These are phyloP conservation scores for Wickerhamomyces canadensis DNA, from an alignment of 805 yeast species.

Conservation along the genomic window DNA sequence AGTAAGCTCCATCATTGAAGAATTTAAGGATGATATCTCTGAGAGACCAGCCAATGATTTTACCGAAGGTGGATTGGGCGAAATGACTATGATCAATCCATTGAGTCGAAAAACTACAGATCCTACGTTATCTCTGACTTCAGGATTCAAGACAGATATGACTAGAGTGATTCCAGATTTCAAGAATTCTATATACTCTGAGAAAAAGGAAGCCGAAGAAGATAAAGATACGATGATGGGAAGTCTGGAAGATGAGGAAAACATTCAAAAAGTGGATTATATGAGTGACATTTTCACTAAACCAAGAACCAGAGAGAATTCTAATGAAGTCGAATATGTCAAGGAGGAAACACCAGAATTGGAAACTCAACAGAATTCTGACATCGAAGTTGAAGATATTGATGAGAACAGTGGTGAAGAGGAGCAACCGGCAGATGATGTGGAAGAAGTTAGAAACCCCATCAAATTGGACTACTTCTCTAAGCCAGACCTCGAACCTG, in stretches of 20 bases:
- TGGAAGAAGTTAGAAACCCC: too few relatives aligned
- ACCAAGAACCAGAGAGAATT: constrained; percentile 2
- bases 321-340: constrained; percentile 5
- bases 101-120: constrained; percentile 8
- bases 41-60: constrained; percentile 8
- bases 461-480: too few relatives aligned
- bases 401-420: too few relatives aligned
- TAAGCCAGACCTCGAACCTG: constrained; percentile 5
- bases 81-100: constrained; percentile 27
- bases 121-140: constrained; percentile 9
- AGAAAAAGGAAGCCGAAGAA: too few relatives aligned
- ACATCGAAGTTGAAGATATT: constrained; percentile 1
- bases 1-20: constrained; percentile 19
- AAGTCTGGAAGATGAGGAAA: not conserved
- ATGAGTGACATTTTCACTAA: constrained; percentile 18
- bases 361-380: constrained; percentile 2
- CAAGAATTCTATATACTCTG: constrained; percentile 6
- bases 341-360: not conserved
- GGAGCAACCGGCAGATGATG: too few relatives aligned
- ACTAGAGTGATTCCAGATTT: constrained; percentile 32
- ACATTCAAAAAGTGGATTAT: constrained; percentile 14
- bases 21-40: constrained; percentile 18
- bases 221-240: not conserved
- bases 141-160: constrained; percentile 27
- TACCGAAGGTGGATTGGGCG: constrained; percentile 16